phyloP scores from a whole-genome alignment of 2,329 filamentous ascomycete genomes.

The Gyromitra esculenta region DNA sequence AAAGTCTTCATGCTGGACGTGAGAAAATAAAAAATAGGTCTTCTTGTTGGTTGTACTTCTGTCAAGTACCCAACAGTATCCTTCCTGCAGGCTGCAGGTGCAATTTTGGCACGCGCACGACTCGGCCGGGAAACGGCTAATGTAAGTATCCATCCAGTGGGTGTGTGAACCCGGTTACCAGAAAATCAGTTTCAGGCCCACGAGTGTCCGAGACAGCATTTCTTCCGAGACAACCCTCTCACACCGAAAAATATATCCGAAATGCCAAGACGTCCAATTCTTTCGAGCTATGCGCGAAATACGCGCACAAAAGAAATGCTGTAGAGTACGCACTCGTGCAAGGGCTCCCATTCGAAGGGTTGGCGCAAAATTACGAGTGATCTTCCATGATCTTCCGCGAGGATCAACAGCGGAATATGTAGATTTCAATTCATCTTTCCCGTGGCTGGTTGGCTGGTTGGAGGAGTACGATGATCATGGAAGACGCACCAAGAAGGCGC shows the following conservation, averaged over 20 bases:
- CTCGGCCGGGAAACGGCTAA: not conserved
- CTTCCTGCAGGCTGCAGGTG: not conserved
- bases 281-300: not conserved
- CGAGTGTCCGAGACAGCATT: not conserved
- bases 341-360: conserved; percentile 22
- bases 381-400: conserved; percentile 25
- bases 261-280: not conserved
- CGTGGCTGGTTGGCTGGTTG: conserved; percentile 12
- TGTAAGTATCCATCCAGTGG: not conserved
- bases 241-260: not conserved
- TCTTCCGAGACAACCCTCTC: not conserved
- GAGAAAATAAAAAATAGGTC: no score
- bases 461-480: conserved; percentile 12
- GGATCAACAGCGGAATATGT: conserved; percentile 9
- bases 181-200: not conserved
- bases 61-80: not conserved
- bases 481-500: conserved; percentile 9
- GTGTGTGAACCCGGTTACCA: conserved; percentile 10
- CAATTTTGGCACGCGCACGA: not conserved
- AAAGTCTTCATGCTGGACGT: not conserved
- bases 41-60: not conserved
- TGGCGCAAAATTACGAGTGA: conserved; percentile 32
- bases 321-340: conserved; percentile 26
- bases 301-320: no score
- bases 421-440: conserved; percentile 29